Evolutionary conservation across 768 basidiomycete species (phyloP), one percentile per base, ranked within the genome.

Genomic region (Mycena metata): DNA sequence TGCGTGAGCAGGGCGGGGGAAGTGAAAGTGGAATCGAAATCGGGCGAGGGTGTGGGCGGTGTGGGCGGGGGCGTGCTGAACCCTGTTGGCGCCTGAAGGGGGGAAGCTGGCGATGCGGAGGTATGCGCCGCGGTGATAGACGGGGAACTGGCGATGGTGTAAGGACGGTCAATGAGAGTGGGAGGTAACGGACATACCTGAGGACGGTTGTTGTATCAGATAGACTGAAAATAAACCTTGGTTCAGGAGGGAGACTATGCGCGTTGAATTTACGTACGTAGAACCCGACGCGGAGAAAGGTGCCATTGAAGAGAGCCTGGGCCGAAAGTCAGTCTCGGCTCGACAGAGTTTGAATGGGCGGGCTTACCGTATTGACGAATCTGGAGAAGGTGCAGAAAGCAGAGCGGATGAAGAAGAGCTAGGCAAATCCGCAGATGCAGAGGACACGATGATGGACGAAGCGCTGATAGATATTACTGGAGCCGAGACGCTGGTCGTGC

Each of bases 321-420:
- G 51, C 30, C 30, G 16, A n/a, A 52, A 33, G 51, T 52, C 17
- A 55, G 52, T 55, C 35, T 55, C 35, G 39, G 52, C 35, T 55
- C 52, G 35, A 2, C 52, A 23, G 35, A 55, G 52, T 55, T 55
- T n/a, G 52, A 39, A 55, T 21, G 26, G 21, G 36, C 13, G n/a
- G n/a, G n/a, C n/a, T 55, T 55, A 55, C 52, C 4, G 52, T 55
- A 55, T 55, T 39, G 52, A 36, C 36, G 52, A 55, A 50, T 46
- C 45, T 19, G 26, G 49, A 50, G 49, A 50, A 36, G 52, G 55
- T 56, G 55, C 39, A 56, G 55, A 56, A 56, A 56, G 55, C 39
- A 56, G 23, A 42, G 30, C 16, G n/a, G 30, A 30, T 30, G 54
- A 55, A 55, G 54, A 55, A 55, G n/a, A n/a, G n/a, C n/a, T 39